phyloP scores from a whole-genome alignment of 768 basidiomycete genomes.

The Naganishia friedmannii region DNA sequence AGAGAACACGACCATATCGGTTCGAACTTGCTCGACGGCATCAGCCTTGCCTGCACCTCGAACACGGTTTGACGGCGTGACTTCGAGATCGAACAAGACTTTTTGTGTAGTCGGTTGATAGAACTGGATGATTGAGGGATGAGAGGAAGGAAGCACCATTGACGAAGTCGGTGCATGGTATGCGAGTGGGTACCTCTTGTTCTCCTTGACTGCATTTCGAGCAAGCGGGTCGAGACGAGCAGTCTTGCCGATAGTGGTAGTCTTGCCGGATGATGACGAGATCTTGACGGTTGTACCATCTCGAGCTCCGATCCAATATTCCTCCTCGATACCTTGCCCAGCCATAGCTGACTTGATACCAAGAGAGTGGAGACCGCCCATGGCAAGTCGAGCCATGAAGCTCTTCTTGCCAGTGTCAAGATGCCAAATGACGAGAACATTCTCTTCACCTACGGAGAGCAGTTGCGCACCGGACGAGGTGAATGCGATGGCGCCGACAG shows the following conservation, averaged over 20 bases:
- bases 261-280: constrained; percentile 66
- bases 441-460: constrained; percentile 89
- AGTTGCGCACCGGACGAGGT: constrained; percentile 87
- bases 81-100: constrained; percentile 79
- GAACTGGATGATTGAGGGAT: constrained; percentile 90
- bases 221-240: constrained; percentile 79
- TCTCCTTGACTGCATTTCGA: constrained; percentile 24
- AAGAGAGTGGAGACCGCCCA: constrained; percentile 69
- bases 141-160: constrained; percentile 84
- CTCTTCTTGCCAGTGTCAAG: constrained; percentile 81
- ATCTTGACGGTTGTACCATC: constrained; percentile 80
- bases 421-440: constrained; percentile 96
- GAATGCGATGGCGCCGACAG: constrained; percentile 80
- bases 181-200: constrained; percentile 63
- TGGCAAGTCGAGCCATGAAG: constrained; percentile 86
- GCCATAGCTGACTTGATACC: constrained; percentile 53
- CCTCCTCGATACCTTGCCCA: constrained; percentile 62
- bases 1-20: constrained; percentile 68
- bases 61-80: constrained; percentile 88
- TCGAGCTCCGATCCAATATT: constrained; percentile 75
- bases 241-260: constrained; percentile 55
- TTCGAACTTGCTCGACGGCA: constrained; percentile 68
- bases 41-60: constrained; percentile 67
- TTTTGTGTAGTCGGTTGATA: constrained; percentile 72
- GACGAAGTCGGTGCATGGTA: constrained; percentile 71